Percentiles rank a stretch among this genome's conserved stretches.
These are phyloP conservation scores for Candida sanyaensis DNA, from an alignment of 1,139 yeast genomes.

Conservation along the genomic window DNA sequence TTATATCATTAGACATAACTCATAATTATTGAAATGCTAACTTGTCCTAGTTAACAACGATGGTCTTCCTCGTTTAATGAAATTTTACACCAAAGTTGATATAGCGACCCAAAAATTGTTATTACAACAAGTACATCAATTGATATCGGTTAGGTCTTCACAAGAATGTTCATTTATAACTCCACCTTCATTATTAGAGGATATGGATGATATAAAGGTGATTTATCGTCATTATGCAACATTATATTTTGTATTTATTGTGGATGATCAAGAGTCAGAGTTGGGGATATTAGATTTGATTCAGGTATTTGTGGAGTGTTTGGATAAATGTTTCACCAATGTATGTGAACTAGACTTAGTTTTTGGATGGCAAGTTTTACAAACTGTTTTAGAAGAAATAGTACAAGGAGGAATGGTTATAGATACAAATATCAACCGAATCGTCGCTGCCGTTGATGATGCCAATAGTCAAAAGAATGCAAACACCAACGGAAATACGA, in stretches of 20 bases:
- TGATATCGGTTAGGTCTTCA: constrained; percentile 68
- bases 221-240: constrained; percentile 96
- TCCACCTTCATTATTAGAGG: constrained; percentile 75
- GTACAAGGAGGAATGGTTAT: constrained; percentile 99
- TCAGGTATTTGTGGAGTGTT: constrained; percentile 94
- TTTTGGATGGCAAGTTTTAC: constrained; percentile 95
- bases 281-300: constrained; percentile 90
- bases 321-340: constrained; percentile 88
- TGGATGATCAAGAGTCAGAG: constrained; percentile 94
- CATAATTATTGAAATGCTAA: too few relatives aligned
- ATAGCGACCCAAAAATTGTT: constrained; percentile 72
- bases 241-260: constrained; percentile 88
- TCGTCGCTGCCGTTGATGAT: constrained; percentile 78
- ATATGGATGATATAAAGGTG: constrained; percentile 78
- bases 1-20: background rate
- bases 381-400: constrained; percentile 88
- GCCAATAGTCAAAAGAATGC: constrained; percentile 51
- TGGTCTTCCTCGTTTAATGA: constrained; percentile 89
- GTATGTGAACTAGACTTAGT: constrained; percentile 96
- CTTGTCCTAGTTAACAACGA: constrained; percentile 67
- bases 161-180: constrained; percentile 80
- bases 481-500: constrained; percentile 9
- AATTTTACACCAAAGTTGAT: constrained; percentile 91
- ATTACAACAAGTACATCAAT: constrained; percentile 71
- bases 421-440: constrained; percentile 81